Evolutionary conservation across 1,284 basidiomycete genomes (phyloP).

Genomic region (Moesziomyces sp.): DNA sequence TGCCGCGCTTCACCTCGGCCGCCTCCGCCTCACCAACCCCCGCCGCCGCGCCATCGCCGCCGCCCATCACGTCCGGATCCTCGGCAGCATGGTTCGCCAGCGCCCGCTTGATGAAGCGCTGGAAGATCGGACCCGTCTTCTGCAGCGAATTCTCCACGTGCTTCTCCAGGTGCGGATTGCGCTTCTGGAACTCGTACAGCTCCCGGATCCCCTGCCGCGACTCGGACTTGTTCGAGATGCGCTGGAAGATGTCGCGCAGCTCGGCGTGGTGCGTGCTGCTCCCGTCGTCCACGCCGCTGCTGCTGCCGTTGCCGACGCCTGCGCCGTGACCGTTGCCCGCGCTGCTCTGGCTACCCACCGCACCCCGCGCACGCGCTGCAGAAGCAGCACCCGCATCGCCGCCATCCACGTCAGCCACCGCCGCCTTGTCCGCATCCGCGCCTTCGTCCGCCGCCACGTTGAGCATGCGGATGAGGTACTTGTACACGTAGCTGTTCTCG

Average conservation of each 20-base stretch:
- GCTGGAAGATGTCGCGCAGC: conserved; percentile 83
- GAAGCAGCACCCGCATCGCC: conserved; percentile 74
- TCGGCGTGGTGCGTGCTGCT: conserved; percentile 76
- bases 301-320: conserved; percentile 5
- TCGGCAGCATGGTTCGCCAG: conserved; percentile 77
- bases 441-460: conserved; percentile 44
- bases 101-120: conserved; percentile 69
- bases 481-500: conserved; percentile 63
- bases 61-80: conserved; percentile 74
- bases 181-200: conserved; percentile 91
- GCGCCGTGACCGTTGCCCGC: conserved; percentile 33
- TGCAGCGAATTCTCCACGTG: conserved; percentile 74
- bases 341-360: conserved; percentile 17
- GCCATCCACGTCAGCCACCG: conserved; percentile 69
- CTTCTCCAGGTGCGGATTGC: conserved; percentile 85
- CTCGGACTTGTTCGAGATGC: conserved; percentile 84
- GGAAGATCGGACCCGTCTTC: conserved; percentile 70
- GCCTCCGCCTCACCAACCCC: not conserved
- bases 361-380: conserved; percentile 9
- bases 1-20: conserved; percentile 15
- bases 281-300: conserved; percentile 71
- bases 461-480: conserved; percentile 60
- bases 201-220: conserved; percentile 92
- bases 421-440: conserved; percentile 25
- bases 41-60: not conserved